Evolutionary conservation across 192 early-diverging fungal genomes (phyloP).

Genomic region (Entomortierella beljakovae): DNA sequence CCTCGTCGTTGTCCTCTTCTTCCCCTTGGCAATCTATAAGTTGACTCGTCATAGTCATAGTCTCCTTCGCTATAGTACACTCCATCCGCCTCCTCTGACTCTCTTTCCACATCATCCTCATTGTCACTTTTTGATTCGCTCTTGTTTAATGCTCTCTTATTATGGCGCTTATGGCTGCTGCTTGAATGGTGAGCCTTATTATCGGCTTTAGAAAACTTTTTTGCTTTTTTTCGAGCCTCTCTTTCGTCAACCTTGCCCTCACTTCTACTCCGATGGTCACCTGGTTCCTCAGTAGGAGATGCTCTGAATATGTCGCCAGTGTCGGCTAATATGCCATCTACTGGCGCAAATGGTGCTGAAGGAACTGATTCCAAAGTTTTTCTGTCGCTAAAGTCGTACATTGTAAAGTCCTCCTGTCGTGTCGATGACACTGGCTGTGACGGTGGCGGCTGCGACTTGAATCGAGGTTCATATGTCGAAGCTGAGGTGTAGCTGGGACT

Average conservation of each 20-base stretch:
- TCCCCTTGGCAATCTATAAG: background rate
- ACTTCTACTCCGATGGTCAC: background rate
- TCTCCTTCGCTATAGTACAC: background rate
- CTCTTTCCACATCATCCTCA: constrained; percentile 1
- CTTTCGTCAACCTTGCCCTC: background rate
- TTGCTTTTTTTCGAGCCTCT: background rate
- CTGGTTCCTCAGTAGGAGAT: background rate
- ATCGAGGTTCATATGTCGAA: background rate
- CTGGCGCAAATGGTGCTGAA: constrained; percentile 13
- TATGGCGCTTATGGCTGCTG: background rate
- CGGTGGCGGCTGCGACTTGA: background rate
- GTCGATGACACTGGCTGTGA: background rate
- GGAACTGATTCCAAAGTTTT: constrained; percentile 27
- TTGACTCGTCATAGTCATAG: background rate
- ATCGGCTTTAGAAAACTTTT: background rate
- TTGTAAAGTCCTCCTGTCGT: constrained; percentile 1
- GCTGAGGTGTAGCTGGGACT: background rate
- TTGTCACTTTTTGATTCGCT: background rate
- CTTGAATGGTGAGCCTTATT: background rate
- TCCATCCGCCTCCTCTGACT: background rate
- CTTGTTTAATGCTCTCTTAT: background rate
- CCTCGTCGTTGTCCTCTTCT: background rate
- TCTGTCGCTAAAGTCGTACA: constrained; percentile 37
- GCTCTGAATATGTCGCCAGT: background rate
- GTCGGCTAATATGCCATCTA: background rate